Base-by-base conservation (phyloP, 768 basidiomycete genomes). In the Lanmaoa rubissima region DNA sequence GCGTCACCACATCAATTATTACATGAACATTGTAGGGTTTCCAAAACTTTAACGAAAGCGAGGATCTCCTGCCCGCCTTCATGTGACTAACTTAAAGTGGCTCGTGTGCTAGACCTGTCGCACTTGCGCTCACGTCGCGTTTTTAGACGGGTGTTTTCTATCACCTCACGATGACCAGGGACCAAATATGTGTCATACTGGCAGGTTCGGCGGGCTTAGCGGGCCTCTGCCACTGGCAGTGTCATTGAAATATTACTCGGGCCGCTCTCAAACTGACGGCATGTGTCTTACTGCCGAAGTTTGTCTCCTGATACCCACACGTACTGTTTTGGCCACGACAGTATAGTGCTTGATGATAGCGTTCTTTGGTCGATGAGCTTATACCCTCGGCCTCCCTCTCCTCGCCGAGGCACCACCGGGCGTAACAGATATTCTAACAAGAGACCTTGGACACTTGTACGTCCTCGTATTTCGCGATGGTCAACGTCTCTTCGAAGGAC, bases 201-300 rank as follows among this genome's bases (percentile, higher is more conserved):
- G 13, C n/a, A 42, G 26, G 35, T 38, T 40, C 41, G 26, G 24
- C 43, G 43, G 32, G 24, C 49, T 41, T 62, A 32, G 34, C 39
- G 52, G 3, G 38, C 41, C 5, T 28, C 34, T 34, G 43, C 3
- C 21, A 24, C 21, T 24, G 3, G 21, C 21, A 24, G 4, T 42
- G 43, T 53, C 47, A 24, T 24, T 24, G 21, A 52, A 32, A 44
- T 32, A 31, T 24, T 40, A 42, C 45, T 39, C 42, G 24, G 36
- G 35, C 35, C 19, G 46, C 5, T n/a, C 31, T 32, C 43, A 21
- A 41, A 8, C 12, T 51, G n/a, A 55, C 64, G 61, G 65, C 34
- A 39, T 9, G 5, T 35, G 19, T 34, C 26, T 16, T 45, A 11
- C 43, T 61, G 19, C 63, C 55, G 46, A 55, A 19, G 45, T 31